Percentiles rank a stretch among this genome's conserved stretches.
Evolutionary conservation across 495 filamentous ascomycete species (phyloP).

Genomic region (Hyphodiscus hymeniophilus): DNA sequence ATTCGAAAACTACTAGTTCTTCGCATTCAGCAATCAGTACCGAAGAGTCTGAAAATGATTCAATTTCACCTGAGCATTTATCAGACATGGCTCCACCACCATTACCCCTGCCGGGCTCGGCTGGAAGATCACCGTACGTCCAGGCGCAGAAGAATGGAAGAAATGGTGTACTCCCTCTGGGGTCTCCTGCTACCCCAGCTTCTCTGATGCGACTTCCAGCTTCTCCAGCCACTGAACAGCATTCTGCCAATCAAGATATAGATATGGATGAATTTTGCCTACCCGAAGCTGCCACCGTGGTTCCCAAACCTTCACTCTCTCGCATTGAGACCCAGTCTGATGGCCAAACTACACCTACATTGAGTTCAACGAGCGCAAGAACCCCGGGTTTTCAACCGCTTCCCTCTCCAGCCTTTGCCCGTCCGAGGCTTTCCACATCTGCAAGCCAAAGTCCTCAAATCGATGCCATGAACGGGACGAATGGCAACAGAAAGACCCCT

Average conservation of each 20-base stretch:
- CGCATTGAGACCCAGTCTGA: conserved; percentile 37
- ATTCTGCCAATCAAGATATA: conserved; percentile 4
- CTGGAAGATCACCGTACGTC: conserved; percentile 39
- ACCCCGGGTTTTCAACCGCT: conserved; percentile 33
- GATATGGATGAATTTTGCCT: conserved; percentile 23
- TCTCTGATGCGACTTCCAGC: conserved; percentile 56
- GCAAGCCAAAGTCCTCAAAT: conserved; percentile 47
- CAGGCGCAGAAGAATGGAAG: conserved; percentile 10
- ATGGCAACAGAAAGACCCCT: conserved; percentile 30
- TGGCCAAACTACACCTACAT: conserved; percentile 26
- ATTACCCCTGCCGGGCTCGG: conserved; percentile 39
- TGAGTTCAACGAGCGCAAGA: conserved; percentile 26
- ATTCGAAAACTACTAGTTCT: conserved; percentile 21
- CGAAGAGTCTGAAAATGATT: conserved; percentile 33
- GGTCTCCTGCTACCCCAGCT: conserved; percentile 67
- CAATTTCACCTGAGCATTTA: conserved; percentile 46
- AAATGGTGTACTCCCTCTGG: conserved; percentile 6
- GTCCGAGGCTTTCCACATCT: conserved; percentile 32
- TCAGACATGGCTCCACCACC: conserved; percentile 52
- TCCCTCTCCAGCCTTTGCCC: conserved; percentile 37
- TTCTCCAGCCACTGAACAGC: conserved; percentile 8
- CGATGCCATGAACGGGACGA: conserved; percentile 23
- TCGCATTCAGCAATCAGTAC: conserved; percentile 19
- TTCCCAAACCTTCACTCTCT: conserved; percentile 30
- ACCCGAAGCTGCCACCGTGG: conserved; percentile 24